Conservation (phyloP, 371 early-diverging fungal genomes). For the Mycotypha africana region DNA sequence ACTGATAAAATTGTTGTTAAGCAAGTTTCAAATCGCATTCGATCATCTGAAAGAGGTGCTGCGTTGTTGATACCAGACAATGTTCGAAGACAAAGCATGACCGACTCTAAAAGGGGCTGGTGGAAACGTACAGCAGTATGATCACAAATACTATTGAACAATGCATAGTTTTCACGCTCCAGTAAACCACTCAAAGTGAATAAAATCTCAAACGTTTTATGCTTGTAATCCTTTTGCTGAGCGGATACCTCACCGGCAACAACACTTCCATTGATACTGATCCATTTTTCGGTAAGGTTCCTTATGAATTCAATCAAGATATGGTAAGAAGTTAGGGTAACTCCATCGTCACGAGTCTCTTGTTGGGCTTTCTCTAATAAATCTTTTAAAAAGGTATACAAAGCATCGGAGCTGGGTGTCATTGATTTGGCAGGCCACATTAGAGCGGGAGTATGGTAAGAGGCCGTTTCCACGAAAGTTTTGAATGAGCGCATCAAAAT, state of each 20-base stretch:
- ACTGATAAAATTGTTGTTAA: constrained; percentile 2
- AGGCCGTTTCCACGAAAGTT: constrained; percentile 26
- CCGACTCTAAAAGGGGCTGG: constrained; percentile 32
- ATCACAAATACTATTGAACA: constrained; percentile 23
- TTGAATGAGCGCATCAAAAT: constrained; percentile 31
- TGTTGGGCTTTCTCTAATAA: constrained; percentile 13
- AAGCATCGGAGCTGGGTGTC: background rate
- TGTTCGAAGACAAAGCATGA: constrained; percentile 28
- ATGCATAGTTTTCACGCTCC: constrained; percentile 27
- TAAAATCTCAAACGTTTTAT: constrained; percentile 21
- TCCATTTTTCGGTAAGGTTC: constrained; percentile 40
- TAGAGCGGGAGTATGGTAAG: constrained; percentile 21
- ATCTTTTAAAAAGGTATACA: constrained; percentile 19
- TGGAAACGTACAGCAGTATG: constrained; percentile 25
- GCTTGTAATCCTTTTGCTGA: constrained; percentile 15
- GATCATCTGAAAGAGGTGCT: background rate
- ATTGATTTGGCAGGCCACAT: constrained; percentile 27
- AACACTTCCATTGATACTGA: constrained; percentile 10
- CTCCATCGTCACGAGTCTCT: constrained; percentile 21
- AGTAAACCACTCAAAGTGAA: constrained; percentile 18
- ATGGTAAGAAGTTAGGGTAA: constrained; percentile 22
- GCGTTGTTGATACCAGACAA: constrained; percentile 11
- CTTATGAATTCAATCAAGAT: constrained; percentile 26
- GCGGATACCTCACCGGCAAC: constrained; percentile 9
- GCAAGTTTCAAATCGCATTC: background rate